Evolutionary conservation across 768 basidiomycete genomes (phyloP).

Genomic region (Floccularia luteovirens): DNA sequence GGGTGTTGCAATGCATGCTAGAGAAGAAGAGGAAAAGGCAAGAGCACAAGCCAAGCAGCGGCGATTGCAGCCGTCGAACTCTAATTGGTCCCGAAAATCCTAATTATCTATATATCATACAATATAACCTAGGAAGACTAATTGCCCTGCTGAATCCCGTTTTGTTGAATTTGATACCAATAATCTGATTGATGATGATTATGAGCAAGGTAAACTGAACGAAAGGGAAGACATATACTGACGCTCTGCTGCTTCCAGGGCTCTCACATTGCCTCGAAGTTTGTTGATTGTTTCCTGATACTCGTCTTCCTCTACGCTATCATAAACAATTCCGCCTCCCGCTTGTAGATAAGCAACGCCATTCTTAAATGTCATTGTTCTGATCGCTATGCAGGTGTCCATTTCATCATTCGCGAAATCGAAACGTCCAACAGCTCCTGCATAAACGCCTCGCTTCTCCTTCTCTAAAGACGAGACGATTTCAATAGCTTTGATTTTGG

Average conservation of each 20-base stretch:
- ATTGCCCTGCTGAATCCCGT: conserved; percentile 5
- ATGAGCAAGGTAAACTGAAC: conserved; percentile 11
- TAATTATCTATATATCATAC: not conserved
- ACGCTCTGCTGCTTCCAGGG: conserved; percentile 87
- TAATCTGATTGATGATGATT: conserved; percentile 36
- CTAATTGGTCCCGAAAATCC: conserved; percentile 1
- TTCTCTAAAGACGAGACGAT: conserved; percentile 81
- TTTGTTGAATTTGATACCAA: conserved; percentile 62
- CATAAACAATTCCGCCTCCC: conserved; percentile 95
- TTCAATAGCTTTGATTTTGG: conserved; percentile 98
- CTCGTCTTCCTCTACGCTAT: conserved; percentile 97
- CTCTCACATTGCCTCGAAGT: conserved; percentile 76
- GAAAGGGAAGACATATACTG: conserved; percentile 21
- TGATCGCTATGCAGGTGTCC: conserved; percentile 98
- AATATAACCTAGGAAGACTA: conserved; percentile 13
- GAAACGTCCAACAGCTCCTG: conserved; percentile 96
- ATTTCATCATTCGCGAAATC: conserved; percentile 93
- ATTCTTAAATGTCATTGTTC: conserved; percentile 96
- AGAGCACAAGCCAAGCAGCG: conserved; percentile 7
- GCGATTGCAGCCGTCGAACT: not conserved
- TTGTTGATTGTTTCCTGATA: conserved; percentile 96
- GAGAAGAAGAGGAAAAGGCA: conserved; percentile 16
- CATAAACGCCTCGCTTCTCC: conserved; percentile 90
- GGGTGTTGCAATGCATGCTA: conserved; percentile 44
- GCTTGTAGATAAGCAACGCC: conserved; percentile 90